Evolutionary conservation across 176 grass and related monocot genomes (phyloP).

Genomic region (Musa troglodytarum): DNA sequence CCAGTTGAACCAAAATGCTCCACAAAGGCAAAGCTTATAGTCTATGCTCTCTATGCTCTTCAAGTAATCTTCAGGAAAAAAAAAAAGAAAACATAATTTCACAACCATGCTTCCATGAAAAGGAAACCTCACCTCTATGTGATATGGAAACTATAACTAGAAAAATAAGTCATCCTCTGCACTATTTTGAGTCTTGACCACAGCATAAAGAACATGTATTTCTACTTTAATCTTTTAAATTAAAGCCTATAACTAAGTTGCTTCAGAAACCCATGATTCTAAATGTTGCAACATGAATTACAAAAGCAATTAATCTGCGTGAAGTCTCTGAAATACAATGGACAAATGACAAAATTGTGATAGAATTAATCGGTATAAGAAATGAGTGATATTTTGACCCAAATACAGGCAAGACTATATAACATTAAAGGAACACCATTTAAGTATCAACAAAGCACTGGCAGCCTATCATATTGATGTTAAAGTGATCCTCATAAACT

Average conservation of each 20-base stretch:
- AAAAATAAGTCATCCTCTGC: not conserved
- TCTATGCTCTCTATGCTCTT: not conserved
- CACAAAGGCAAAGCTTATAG: not conserved
- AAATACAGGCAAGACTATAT: not conserved
- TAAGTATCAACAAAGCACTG: not conserved
- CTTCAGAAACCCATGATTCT: not conserved
- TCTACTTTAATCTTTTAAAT: not conserved
- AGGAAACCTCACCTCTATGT: not conserved
- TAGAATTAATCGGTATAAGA: not conserved
- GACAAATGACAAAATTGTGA: not conserved
- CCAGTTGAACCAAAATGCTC: not conserved
- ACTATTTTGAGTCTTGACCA: not conserved
- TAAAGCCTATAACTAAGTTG: not conserved
- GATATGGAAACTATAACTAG: not conserved
- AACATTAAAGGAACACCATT: not conserved
- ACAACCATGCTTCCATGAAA: not conserved
- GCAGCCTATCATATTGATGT: not conserved
- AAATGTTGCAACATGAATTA: not conserved
- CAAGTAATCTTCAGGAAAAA: not conserved
- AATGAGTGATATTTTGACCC: not conserved
- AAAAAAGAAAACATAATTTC: not conserved
- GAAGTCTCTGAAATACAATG: not conserved
- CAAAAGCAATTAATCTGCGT: not conserved
- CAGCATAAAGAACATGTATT: not conserved
- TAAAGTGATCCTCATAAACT: not conserved